These are phyloP conservation scores for Nannochloris sp. DNA, from an alignment of 139 green algal species.

Conservation along the genomic window DNA sequence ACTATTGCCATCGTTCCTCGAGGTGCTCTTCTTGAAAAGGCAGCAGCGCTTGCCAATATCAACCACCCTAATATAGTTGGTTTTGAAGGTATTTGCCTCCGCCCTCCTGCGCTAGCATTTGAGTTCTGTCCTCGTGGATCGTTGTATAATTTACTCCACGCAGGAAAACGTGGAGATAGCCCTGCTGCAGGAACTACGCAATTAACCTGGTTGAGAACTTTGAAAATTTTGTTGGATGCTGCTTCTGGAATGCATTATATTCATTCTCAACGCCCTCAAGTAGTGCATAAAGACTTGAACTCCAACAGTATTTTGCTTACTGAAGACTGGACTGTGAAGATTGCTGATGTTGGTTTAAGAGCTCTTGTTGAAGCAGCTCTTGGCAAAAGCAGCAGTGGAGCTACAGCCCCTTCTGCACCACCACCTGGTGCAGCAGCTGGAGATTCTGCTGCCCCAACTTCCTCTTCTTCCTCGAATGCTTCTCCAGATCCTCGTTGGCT, in stretches of 20 bases:
- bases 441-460: not conserved
- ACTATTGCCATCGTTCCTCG: too few species aligned
- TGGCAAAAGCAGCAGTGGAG: conserved; percentile 25
- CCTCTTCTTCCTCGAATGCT: conserved; percentile 14
- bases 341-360: conserved; percentile 41
- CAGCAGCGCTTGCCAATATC: too few species aligned
- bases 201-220: conserved; percentile 24
- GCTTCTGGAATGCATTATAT: conserved; percentile 71
- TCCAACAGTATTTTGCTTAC: conserved; percentile 44
- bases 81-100: conserved; percentile 42
- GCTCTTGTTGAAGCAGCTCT: too few species aligned
- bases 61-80: conserved; percentile 42
- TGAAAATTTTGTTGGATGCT: conserved; percentile 9
- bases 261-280: conserved; percentile 63
- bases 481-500: conserved; percentile 37
- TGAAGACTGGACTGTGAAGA: conserved; percentile 38
- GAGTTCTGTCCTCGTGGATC: conserved; percentile 29
- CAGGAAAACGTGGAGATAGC: not conserved
- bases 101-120: not conserved
- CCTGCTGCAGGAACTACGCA: not conserved
- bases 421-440: not conserved
- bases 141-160: conserved; percentile 30
- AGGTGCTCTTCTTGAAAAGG: too few species aligned
- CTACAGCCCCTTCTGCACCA: too few species aligned
- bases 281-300: conserved; percentile 85